phyloP scores from a whole-genome alignment of 1,284 basidiomycete species.

The Calocybe gambosa region DNA sequence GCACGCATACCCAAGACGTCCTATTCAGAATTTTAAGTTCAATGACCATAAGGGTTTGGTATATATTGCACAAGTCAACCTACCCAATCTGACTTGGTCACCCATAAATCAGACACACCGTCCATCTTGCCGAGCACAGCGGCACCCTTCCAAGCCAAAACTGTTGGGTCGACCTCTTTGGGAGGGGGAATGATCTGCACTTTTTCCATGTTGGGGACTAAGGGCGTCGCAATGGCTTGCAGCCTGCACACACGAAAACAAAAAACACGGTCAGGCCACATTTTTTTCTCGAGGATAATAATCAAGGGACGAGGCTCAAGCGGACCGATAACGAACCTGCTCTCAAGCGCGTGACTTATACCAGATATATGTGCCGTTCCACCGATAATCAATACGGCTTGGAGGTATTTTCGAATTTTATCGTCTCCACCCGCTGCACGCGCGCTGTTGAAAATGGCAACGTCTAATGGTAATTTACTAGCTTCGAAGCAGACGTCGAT shows the following conservation, averaged over 20 bases:
- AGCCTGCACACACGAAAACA: slow-evolving; percentile 40
- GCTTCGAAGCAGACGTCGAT: slow-evolving; percentile 84
- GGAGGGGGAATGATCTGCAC: slow-evolving; percentile 89
- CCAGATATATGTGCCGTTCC: slow-evolving; percentile 71
- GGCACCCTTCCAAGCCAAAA: slow-evolving; percentile 93
- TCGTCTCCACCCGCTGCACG: slow-evolving; percentile 83
- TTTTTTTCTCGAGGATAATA: slow-evolving; percentile 1
- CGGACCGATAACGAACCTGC: slow-evolving; percentile 43
- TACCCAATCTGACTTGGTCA: slow-evolving; percentile 86
- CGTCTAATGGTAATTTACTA: slow-evolving; percentile 87
- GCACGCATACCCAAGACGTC: slow-evolving; percentile 74
- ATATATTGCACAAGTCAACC: slow-evolving; percentile 9
- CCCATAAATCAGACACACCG: slow-evolving; percentile 83
- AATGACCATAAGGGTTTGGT: not conserved
- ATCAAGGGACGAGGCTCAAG: not conserved
- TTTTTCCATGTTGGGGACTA: slow-evolving; percentile 76
- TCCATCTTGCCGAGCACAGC: slow-evolving; percentile 94
- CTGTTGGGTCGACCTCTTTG: slow-evolving; percentile 86
- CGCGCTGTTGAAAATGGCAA: slow-evolving; percentile 90
- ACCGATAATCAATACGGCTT: slow-evolving; percentile 86
- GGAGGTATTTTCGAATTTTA: slow-evolving; percentile 84
- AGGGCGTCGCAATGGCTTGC: slow-evolving; percentile 79
- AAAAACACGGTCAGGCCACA: slow-evolving; percentile 1
- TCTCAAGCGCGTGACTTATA: slow-evolving; percentile 74
- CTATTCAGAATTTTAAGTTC: slow-evolving; percentile 30